A percentile compares a stretch with the other conserved stretches of the same genome.
Evolutionary conservation across 345 rosid species (phyloP).

Genomic region (Lepidium africanum): DNA sequence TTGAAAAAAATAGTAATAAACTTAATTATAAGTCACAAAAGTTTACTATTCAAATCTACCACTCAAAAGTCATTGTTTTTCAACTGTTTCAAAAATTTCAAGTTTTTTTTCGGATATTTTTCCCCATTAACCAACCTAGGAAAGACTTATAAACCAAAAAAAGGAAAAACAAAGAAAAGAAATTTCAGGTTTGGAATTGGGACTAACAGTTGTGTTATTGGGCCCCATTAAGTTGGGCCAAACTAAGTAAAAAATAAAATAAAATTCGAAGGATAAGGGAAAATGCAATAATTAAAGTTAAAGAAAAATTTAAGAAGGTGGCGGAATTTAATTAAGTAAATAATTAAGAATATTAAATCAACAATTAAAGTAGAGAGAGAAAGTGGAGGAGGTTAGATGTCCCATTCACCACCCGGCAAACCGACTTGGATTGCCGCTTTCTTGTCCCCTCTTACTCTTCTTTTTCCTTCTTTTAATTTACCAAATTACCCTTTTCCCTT

Average conservation of each 20-base stretch:
- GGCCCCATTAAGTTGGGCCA: constrained; percentile 24
- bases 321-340: neutral
- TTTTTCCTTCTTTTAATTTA: neutral
- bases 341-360: constrained; percentile 1
- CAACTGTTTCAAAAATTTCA: no score
- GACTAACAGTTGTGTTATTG: neutral
- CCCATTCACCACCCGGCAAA: constrained; percentile 38
- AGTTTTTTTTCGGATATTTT: no score
- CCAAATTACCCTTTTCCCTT: neutral
- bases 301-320: constrained; percentile 3
- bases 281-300: constrained; percentile 12
- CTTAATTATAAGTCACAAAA: no score
- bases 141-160: no score
- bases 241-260: neutral
- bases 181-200: no score
- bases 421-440: constrained; percentile 37
- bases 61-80: no score
- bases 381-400: constrained; percentile 36
- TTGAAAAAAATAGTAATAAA: no score
- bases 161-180: no score
- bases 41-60: no score
- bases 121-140: no score
- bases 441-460: constrained; percentile 30
- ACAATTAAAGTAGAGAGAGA: constrained; percentile 13
- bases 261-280: neutral